Percentiles rank a stretch among this genome's conserved stretches.
phyloP scores from a whole-genome alignment of 1,139 yeast species.

The Torulaspora pretoriensis region DNA sequence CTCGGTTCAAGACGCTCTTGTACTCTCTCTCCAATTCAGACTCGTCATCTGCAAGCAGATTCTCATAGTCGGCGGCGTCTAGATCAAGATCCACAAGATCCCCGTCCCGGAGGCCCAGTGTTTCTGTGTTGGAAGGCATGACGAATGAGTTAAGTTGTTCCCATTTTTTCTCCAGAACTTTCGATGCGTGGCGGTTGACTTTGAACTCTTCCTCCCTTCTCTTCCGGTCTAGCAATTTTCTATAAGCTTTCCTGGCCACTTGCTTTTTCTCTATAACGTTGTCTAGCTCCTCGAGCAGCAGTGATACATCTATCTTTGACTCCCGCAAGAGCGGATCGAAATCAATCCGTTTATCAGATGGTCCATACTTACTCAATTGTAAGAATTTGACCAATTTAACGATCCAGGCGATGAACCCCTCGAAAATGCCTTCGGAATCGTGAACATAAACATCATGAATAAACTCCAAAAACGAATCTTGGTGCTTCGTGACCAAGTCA shows the following conservation, averaged over 20 bases:
- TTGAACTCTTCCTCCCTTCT: slow-evolving; percentile 19
- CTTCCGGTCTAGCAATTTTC: slow-evolving; percentile 33
- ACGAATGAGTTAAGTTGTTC: slow-evolving; percentile 44
- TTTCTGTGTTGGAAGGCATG: slow-evolving; percentile 43
- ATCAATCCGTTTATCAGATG: slow-evolving; percentile 39
- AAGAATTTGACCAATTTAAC: slow-evolving; percentile 57
- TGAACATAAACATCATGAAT: slow-evolving; percentile 70
- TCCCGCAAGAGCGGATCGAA: slow-evolving; percentile 34
- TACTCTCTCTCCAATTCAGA: slow-evolving; percentile 26
- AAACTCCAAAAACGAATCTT: slow-evolving; percentile 65
- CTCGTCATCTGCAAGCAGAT: slow-evolving; percentile 24
- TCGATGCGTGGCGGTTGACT: slow-evolving; percentile 23
- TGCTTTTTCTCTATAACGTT: slow-evolving; percentile 44
- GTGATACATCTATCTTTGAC: slow-evolving; percentile 34
- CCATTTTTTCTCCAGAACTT: slow-evolving; percentile 45
- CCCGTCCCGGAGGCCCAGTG: slow-evolving; percentile 55
- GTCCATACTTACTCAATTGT: slow-evolving; percentile 48
- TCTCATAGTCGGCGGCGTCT: slow-evolving; percentile 37
- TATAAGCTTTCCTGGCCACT: slow-evolving; percentile 40
- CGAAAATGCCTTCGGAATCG: slow-evolving; percentile 69
- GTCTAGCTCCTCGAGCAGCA: slow-evolving; percentile 44
- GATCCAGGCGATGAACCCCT: slow-evolving; percentile 69
- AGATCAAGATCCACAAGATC: slow-evolving; percentile 57
- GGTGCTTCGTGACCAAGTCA: slow-evolving; percentile 63
- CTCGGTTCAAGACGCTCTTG: slow-evolving; percentile 29